Conservation (phyloP, 176 grass and related monocot species). For the Calamus simplicifolius region DNA sequence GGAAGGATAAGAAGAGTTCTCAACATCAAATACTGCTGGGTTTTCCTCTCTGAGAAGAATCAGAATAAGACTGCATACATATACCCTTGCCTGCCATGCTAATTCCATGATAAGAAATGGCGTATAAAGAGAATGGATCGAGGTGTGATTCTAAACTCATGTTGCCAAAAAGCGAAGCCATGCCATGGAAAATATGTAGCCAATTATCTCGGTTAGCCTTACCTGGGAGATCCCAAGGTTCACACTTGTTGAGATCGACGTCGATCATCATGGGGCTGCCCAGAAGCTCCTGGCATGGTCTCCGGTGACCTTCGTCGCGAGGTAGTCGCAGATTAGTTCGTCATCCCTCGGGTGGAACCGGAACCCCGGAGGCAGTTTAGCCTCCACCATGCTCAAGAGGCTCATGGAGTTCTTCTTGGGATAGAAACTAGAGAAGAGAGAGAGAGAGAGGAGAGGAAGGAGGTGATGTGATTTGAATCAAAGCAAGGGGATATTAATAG, state of each 20-base stretch:
- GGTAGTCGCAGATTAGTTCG: slow-evolving; percentile 93
- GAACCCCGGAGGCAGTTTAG: slow-evolving; percentile 80
- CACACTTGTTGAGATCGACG: slow-evolving; percentile 91
- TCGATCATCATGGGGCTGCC: slow-evolving; percentile 45
- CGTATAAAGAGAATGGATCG: too few species aligned
- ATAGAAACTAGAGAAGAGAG: neutral
- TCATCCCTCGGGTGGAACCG: slow-evolving; percentile 92
- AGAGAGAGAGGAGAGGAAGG: slow-evolving; percentile 9
- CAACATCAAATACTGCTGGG: too few species aligned
- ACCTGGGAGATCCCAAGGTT: slow-evolving; percentile 96
- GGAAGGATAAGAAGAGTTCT: too few species aligned
- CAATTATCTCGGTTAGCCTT: slow-evolving; percentile 8
- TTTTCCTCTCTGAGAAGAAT: too few species aligned
- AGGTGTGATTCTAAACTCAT: too few species aligned
- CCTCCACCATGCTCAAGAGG: slow-evolving; percentile 90
- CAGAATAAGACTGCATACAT: too few species aligned
- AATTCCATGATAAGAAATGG: too few species aligned
- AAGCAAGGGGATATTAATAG: slow-evolving; percentile 1
- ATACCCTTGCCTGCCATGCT: too few species aligned
- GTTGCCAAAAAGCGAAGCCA: too few species aligned
- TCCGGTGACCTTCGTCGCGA: slow-evolving; percentile 40
- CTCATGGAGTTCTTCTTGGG: slow-evolving; percentile 38
- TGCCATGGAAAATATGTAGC: too few species aligned
- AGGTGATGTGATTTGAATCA: neutral
- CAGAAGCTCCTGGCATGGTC: slow-evolving; percentile 25